Evolutionary conservation across 305 asterid genomes (phyloP).

Genomic region (Salvia sclarea): DNA sequence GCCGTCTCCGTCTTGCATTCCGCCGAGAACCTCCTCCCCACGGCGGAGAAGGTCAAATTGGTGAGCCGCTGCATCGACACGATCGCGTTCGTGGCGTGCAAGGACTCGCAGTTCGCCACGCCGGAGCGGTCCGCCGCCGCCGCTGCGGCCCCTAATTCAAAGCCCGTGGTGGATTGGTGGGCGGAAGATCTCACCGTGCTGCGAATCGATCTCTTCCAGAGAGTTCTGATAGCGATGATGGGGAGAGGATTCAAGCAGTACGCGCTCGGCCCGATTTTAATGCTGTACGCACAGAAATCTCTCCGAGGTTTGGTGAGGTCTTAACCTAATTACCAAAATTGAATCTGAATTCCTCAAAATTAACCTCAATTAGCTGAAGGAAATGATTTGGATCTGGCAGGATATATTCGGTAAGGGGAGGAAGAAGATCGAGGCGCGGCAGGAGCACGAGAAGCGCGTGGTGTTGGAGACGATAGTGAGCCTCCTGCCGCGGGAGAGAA

Average conservation of each 20-base stretch:
- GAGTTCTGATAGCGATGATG: constrained; percentile 77
- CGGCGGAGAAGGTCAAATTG: constrained; percentile 70
- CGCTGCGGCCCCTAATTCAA: neutral
- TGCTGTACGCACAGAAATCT: constrained; percentile 78
- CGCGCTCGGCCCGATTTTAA: constrained; percentile 73
- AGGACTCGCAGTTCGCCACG: constrained; percentile 52
- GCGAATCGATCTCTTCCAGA: constrained; percentile 69
- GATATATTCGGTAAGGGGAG: constrained; percentile 70
- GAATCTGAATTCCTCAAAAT: neutral
- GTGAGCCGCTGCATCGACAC: constrained; percentile 72
- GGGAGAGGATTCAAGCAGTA: constrained; percentile 70
- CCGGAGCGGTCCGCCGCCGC: neutral
- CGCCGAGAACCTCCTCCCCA: constrained; percentile 59
- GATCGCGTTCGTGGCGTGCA: constrained; percentile 60
- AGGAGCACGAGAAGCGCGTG: constrained; percentile 79
- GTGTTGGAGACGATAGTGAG: constrained; percentile 85
- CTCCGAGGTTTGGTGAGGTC: constrained; percentile 94
- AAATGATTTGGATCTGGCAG: constrained; percentile 34
- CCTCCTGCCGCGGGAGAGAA: constrained; percentile 76
- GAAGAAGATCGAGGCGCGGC: constrained; percentile 66
- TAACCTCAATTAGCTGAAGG: neutral
- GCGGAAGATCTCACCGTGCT: constrained; percentile 77
- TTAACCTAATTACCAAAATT: constrained; percentile 10
- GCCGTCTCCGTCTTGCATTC: constrained; percentile 67
- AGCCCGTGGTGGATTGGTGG: constrained; percentile 75